Base-by-base conservation (phyloP, 179 eudicot species). In the Dionaea muscipula region DNA sequence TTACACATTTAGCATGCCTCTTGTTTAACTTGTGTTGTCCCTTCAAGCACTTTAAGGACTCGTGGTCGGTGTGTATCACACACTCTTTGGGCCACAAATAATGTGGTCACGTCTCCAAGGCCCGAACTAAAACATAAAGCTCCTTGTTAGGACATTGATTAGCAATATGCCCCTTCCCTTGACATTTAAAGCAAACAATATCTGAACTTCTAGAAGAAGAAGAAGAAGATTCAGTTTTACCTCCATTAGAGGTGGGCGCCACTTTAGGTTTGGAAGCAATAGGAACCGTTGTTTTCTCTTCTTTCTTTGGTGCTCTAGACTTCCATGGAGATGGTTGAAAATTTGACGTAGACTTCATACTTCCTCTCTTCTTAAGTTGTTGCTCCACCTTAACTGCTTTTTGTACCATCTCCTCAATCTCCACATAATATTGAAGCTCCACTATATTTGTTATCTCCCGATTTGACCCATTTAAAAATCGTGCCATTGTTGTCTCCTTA, bases 71-170 rank as follows among this genome's bases (percentile, higher is more conserved):
- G 8, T 28, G 35, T 3, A 28, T 28, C 35, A 28, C 35, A 8
- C 3, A 28, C 35, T 28, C 5, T 3, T 28, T 28, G n/a, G n/a
- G n/a, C n/a, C n/a, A n/a, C n/a, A n/a, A n/a, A n/a, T n/a, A n/a
- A n/a, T n/a, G n/a, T n/a, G n/a, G n/a, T n/a, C n/a, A 31, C 7
- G 24, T 19, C 18, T 47, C 1, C 0, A 59, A 24, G 26, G 55
- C 44, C 19, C 46, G 24, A 20, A 59, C 62, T 7, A 36, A 23
- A 4, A 47, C 47, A 47, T 59, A 59, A 2, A 59, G 17, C 35
- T 59, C 36, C 5, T 48, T 48, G 51, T 46, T 46, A 2, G 26
- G 51, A 23, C 22, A 46, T 15, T 46, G 4, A 4, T 17, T 46
- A 46, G 22, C 21, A 9, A 19, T 46, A 23, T 14, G 11, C 36